phyloP scores from a whole-genome alignment of 192 early-diverging fungal species.

The Coemansia sp. region DNA sequence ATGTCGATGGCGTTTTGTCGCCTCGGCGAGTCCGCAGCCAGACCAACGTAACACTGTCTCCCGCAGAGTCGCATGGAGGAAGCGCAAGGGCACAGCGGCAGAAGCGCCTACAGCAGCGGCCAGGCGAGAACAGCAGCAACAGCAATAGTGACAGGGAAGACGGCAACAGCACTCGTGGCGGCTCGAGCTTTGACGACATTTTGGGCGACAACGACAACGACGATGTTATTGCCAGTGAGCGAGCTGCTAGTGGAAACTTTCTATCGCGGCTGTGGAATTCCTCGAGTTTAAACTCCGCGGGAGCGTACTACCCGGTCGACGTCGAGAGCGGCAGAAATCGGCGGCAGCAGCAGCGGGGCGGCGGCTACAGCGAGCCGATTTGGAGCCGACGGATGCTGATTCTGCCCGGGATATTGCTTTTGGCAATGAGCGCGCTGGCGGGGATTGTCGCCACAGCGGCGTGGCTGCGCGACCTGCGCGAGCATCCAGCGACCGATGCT shows the following conservation, averaged over 20 bases:
- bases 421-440: conserved; percentile 20
- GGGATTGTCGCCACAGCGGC: conserved; percentile 22
- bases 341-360: not conserved
- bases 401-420: conserved; percentile 30
- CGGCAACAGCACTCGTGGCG: not conserved
- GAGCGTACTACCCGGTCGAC: not conserved
- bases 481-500: conserved; percentile 2
- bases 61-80: not conserved
- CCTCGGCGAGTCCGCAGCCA: conserved; percentile 11
- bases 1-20: not conserved
- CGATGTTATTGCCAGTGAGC: conserved; percentile 4
- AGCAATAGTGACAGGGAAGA: not conserved
- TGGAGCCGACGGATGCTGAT: conserved; percentile 43
- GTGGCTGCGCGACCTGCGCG: conserved; percentile 26
- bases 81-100: not conserved
- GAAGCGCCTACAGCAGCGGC: not conserved
- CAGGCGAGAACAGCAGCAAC: conserved; percentile 1
- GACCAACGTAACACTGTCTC: not conserved
- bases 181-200: conserved; percentile 24
- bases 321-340: not conserved
- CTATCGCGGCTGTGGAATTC: not conserved
- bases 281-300: not conserved
- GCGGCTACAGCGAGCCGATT: conserved; percentile 31
- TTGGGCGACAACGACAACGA: conserved; percentile 13
- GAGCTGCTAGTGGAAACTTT: not conserved